Percentiles rank a stretch among this genome's conserved stretches.
These are phyloP conservation scores for Fomitopsis schrenkii DNA, from an alignment of 1,284 basidiomycete genomes.

Conservation along the genomic window DNA sequence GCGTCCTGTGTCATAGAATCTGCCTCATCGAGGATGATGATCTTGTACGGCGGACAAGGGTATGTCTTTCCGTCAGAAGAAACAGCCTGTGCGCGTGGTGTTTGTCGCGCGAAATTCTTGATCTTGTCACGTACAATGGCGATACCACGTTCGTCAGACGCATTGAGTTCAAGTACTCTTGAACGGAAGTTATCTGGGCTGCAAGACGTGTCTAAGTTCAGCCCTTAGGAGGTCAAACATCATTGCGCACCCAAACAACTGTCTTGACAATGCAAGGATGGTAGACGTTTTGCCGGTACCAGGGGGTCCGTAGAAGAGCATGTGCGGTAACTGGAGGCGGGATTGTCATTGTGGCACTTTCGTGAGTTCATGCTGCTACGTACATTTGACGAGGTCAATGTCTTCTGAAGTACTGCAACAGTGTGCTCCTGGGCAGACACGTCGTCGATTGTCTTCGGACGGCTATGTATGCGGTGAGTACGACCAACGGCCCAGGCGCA, in stretches of 20 bases:
- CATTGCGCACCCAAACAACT: conserved; percentile 83
- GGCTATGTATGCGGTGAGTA: conserved; percentile 43
- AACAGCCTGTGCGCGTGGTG: conserved; percentile 74
- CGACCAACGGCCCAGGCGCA: neutral
- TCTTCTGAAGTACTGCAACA: conserved; percentile 88
- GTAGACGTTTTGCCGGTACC: conserved; percentile 99
- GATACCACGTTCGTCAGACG: conserved; percentile 98
- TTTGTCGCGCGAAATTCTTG: conserved; percentile 97
- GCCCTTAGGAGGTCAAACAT: neutral
- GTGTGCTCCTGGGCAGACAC: conserved; percentile 97
- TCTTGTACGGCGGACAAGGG: conserved; percentile 98
- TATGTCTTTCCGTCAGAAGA: conserved; percentile 82
- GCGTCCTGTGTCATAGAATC: conserved; percentile 99
- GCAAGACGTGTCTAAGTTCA: neutral
- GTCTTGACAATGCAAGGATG: conserved; percentile 90
- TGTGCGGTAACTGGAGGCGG: conserved; percentile 85
- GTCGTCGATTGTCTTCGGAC: conserved; percentile 97
- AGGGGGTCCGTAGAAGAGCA: conserved; percentile 99
- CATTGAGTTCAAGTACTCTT: conserved; percentile 97
- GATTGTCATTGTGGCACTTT: neutral
- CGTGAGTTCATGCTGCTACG: neutral
- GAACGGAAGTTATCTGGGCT: conserved; percentile 94
- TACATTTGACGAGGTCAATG: conserved; percentile 90
- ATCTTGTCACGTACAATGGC: conserved; percentile 97
- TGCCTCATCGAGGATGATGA: conserved; percentile 98